Evolutionary conservation across 2,329 filamentous ascomycete genomes (phyloP), one percentile per base, ranked within the genome.

Genomic region (Claviceps sorghi): DNA sequence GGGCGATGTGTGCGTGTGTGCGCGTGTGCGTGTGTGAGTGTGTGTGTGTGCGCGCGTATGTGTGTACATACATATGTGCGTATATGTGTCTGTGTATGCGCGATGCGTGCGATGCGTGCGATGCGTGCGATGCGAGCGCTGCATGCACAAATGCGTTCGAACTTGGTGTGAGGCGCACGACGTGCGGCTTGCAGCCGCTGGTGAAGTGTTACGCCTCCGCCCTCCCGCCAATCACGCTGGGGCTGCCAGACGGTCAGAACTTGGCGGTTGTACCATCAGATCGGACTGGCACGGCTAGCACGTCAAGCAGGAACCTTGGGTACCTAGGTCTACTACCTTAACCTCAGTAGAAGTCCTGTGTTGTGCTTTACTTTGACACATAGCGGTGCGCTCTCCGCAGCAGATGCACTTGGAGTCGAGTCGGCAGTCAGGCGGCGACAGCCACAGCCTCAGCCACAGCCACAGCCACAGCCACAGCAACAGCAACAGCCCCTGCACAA

Each of bases 121-220:
- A 43, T 41, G 48, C 8, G 36, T 43, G 36, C 34, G 22, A 41
- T 49, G 48, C 13, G 26, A 21, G 40, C 44, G 44, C 17, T 46
- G 44, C 44, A 17, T 34, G 44, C 44, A 21, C 36, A 48, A 49
- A 49, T 30, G 44, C 44, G 13, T 46, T 19, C 19, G 32, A 51
- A 51, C 32, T 36, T 41, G 51, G 45, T 42, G 47, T 8, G 48
- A 50, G 47, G 47, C 22, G 30, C 49, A 51, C 44, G 44, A 50
- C 45, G n/a, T 54, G 52, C 52, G 49, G 44, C 44, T 36, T 49
- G 30, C 52, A 50, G 49, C 52, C 52, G 52, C 52, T 46, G 49
- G 48, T 44, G 36, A 50, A 48, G 47, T 47, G 19, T 42, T 13
- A 36, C 36, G 19, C 10, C 22, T 42, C 26, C 10, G 26, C 13